Evolutionary conservation across 2,329 filamentous ascomycete genomes (phyloP), one percentile per base, ranked within the genome.

Genomic region (Diplodia seriata): DNA sequence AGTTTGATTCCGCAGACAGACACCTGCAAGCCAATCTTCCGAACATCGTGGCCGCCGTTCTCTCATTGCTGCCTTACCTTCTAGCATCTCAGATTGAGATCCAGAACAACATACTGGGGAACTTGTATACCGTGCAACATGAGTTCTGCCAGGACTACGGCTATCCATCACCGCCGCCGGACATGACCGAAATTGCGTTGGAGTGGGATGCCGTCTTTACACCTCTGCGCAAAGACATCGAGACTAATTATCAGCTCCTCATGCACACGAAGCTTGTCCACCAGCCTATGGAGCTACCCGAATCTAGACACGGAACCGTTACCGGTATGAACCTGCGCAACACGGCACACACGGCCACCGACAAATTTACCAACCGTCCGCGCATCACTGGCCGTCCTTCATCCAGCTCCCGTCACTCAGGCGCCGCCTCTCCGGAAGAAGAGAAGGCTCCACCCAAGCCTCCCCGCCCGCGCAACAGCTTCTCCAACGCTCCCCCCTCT

Each of bases 101-200:
- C 33, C 92, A 94, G 77, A 93, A 93, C 76, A 87, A 88, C 56
- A 82, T 95, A 63, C 86, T 95, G 5, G 92, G 89, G 0, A 85
- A 93, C 70, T 89, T 92, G 72, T 95, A 95, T 79, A 95, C 92
- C 0, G 84, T 88, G 4, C 81, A 94, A 7, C 89, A 93, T 75
- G 87, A 86, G 68, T 95, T 90, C 77, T 92, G 90, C 72, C 84
- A 89, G 71, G 86, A 90, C 36, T 84, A 89, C 72, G 83, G 86
- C 5, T 90, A 93, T 73, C 90, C 90, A 0, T 90, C 89, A 55
- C 90, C 91, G 1, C 85, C 91, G 12, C 90, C 91, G 2, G 85
- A 89, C 18, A 90, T 93, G 82, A 87, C 90, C 31, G 86, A 91
- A 62, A 87, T 95, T 6, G 83, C 93, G 68, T 82, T 86, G 5